A percentile compares a stretch with the other conserved stretches of the same genome.
phyloP scores from a whole-genome alignment of 2,329 filamentous ascomycete genomes.

The Huntiella decipiens region DNA sequence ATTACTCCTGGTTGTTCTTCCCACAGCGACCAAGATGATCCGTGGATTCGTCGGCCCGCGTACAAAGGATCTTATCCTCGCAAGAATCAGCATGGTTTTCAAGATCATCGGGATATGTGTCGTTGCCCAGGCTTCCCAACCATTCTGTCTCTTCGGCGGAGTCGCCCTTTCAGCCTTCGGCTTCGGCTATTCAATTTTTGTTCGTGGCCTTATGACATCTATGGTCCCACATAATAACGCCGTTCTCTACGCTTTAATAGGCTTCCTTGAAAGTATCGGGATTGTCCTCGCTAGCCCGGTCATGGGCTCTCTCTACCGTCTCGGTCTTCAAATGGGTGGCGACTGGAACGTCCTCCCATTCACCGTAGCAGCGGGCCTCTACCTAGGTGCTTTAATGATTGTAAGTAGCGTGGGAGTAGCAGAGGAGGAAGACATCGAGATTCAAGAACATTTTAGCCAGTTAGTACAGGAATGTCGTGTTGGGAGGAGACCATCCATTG shows the following conservation, averaged over 20 bases:
- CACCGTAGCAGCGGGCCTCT: constrained; percentile 9
- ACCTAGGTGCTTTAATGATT: constrained; percentile 9
- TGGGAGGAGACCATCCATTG: background rate
- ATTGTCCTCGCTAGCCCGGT: constrained; percentile 12
- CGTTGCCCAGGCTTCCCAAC: constrained; percentile 6
- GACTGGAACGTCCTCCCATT: constrained; percentile 12
- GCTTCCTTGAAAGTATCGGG: constrained; percentile 12
- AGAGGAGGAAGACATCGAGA: background rate
- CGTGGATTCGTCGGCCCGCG: constrained; percentile 2
- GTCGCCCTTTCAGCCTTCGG: constrained; percentile 9
- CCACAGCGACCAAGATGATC: constrained; percentile 3
- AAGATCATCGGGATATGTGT: constrained; percentile 11
- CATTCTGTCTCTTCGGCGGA: constrained; percentile 7
- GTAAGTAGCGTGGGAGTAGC: constrained; percentile 7
- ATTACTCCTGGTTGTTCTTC: constrained; percentile 7
- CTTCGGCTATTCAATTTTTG: constrained; percentile 11
- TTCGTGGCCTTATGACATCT: constrained; percentile 13
- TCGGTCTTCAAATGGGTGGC: constrained; percentile 10
- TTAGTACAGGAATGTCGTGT: background rate
- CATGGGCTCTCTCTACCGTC: constrained; percentile 11
- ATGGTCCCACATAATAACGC: constrained; percentile 11
- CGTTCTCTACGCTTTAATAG: constrained; percentile 12
- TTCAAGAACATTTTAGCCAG: background rate
- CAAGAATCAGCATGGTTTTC: constrained; percentile 13
- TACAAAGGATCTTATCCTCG: constrained; percentile 11